Evolutionary conservation across 1,284 basidiomycete genomes (phyloP).

Genomic region (Inonotus obliquus): DNA sequence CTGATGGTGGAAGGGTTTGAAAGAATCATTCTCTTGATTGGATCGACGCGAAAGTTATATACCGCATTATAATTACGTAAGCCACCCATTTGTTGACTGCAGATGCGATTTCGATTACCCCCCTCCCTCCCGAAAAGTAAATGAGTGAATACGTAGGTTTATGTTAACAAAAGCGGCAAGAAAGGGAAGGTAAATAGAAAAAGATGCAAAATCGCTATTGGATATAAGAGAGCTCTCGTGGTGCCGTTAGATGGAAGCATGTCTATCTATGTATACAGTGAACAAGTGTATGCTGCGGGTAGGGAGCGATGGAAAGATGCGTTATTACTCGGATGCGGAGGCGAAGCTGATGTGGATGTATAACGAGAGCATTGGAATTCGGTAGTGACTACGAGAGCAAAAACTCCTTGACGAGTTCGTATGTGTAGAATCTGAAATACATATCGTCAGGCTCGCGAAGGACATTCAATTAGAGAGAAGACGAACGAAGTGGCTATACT

Average conservation of each 20-base stretch:
- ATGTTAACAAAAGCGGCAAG: not conserved
- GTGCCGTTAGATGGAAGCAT: not conserved
- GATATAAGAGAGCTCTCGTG: not conserved
- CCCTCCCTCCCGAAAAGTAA: not conserved
- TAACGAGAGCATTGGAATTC: not conserved
- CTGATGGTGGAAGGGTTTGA: no score
- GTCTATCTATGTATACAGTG: not conserved
- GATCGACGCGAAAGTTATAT: no score
- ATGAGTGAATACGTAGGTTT: not conserved
- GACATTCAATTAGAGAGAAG: not conserved
- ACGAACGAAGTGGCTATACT: slow-evolving; percentile 75
- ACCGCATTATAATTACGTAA: no score
- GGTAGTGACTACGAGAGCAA: slow-evolving; percentile 1
- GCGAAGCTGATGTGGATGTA: no score
- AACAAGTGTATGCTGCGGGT: no score
- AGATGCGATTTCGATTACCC: no score
- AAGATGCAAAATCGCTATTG: not conserved
- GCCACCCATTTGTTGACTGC: no score
- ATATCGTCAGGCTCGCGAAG: not conserved
- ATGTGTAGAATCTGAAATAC: slow-evolving; percentile 9
- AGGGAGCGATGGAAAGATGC: not conserved
- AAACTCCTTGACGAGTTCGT: slow-evolving; percentile 16
- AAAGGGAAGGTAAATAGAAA: not conserved
- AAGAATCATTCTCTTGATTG: no score
- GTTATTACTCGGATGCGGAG: no score